A percentile compares a stretch with the other conserved stretches of the same genome.
These are phyloP conservation scores for Cubamyces lactineus DNA, from an alignment of 768 basidiomycete genomes.

Conservation along the genomic window DNA sequence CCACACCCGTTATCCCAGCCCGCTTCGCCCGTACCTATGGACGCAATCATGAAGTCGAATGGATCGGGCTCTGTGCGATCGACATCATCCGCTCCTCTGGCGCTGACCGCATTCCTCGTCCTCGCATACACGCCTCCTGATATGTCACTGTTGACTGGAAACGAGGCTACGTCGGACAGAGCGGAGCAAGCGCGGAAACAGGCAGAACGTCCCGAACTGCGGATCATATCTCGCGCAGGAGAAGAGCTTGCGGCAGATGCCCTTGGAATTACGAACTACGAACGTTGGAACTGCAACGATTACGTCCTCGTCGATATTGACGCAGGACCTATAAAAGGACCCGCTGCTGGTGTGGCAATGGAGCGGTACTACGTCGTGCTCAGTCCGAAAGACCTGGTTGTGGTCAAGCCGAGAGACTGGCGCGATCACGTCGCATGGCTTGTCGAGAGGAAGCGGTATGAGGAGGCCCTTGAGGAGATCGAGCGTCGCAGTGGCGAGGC, in stretches of 20 bases:
- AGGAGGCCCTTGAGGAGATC: slow-evolving; percentile 61
- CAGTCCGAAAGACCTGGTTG: slow-evolving; percentile 83
- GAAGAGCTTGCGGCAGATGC: slow-evolving; percentile 90
- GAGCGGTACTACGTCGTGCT: slow-evolving; percentile 75
- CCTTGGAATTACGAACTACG: slow-evolving; percentile 75
- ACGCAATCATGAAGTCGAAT: slow-evolving; percentile 12
- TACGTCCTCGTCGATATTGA: slow-evolving; percentile 69
- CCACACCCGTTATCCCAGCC: slow-evolving; percentile 59
- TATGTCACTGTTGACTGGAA: slow-evolving; percentile 51
- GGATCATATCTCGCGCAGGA: slow-evolving; percentile 86
- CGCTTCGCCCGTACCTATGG: background rate
- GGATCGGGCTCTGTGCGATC: slow-evolving; percentile 28
- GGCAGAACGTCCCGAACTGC: slow-evolving; percentile 91
- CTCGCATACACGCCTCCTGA: slow-evolving; percentile 87
- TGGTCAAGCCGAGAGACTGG: slow-evolving; percentile 86
- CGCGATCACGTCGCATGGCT: slow-evolving; percentile 93
- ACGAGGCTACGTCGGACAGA: slow-evolving; percentile 74
- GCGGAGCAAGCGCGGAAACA: slow-evolving; percentile 77
- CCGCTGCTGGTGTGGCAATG: slow-evolving; percentile 16
- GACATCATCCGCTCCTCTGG: slow-evolving; percentile 30
- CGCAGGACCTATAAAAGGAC: slow-evolving; percentile 13
- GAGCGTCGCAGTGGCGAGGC: slow-evolving; percentile 17
- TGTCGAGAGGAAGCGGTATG: slow-evolving; percentile 81
- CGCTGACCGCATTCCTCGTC: slow-evolving; percentile 78
- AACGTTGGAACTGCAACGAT: slow-evolving; percentile 90